Conservation (phyloP, 768 basidiomycete species). For the Leucocoprinus sp. region DNA sequence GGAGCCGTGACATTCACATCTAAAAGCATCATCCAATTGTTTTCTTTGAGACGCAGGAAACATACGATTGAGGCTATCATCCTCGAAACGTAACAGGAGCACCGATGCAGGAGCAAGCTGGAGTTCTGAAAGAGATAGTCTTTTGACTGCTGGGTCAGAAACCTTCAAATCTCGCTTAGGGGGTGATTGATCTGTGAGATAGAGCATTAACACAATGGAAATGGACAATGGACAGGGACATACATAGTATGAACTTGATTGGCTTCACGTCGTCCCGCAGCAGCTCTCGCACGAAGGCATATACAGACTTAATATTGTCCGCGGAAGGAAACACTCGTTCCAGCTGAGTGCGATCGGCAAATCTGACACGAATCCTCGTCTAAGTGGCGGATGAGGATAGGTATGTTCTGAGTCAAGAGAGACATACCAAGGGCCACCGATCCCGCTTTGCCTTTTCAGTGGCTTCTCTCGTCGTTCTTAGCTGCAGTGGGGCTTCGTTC, state of each 20-base stretch:
- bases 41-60: constrained; percentile 3
- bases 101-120: constrained; percentile 76
- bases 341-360: constrained; percentile 73
- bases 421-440: constrained; percentile 65
- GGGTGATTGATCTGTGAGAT: constrained; percentile 59
- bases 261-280: constrained; percentile 69
- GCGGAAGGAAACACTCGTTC: constrained; percentile 73
- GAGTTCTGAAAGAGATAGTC: constrained; percentile 58
- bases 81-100: constrained; percentile 67
- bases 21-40: constrained; percentile 19
- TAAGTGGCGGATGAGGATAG: constrained; percentile 20
- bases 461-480: constrained; percentile 56
- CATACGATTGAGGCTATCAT: constrained; percentile 63
- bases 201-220: not conserved
- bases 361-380: constrained; percentile 79
- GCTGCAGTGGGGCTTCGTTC: constrained; percentile 61
- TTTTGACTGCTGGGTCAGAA: constrained; percentile 65
- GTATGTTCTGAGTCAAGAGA: not conserved
- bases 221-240: constrained; percentile 20
- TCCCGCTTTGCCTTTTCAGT: constrained; percentile 50
- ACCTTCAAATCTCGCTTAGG: constrained; percentile 80
- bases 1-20: constrained; percentile 56
- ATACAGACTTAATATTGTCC: constrained; percentile 74
- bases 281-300: constrained; percentile 71
- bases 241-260: constrained; percentile 81